Evolutionary conservation across 164 flowering plant genomes (phyloP), one percentile per base, ranked within the genome.

Genomic region (Houttuynia cordata): DNA sequence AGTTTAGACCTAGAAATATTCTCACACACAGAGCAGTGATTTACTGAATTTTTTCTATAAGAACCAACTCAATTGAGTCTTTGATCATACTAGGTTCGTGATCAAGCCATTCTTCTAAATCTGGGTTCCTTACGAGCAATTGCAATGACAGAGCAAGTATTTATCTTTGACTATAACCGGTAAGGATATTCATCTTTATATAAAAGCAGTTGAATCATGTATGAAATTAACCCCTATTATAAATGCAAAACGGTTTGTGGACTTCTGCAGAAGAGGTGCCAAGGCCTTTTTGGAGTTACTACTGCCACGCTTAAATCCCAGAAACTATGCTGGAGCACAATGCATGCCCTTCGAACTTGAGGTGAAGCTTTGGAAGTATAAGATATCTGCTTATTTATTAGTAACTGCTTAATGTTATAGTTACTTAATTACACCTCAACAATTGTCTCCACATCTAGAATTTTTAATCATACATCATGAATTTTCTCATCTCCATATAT

Each of bases 321-420:
- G 75, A 74, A 78, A 74, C 64, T 56, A 62, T 62, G 85, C 74
- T 71, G 98, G 90, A 71, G 91, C 77, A 39, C 88, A 80, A 52
- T 79, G 79, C 53, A 87, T 93, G 96, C 96, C 98, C 56, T 93
- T 89, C 84, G 88, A 80, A 68, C 87, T 93, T 56, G 98, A 93
- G 96, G 98, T 89, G 56, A n/a, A 8, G 14, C 17, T 45, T 45
- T 45, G 14, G 49, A 14, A 45, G 49, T 12, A 17, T 12, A 45
- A 45, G 49, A 45, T 14, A 45, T 45, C 14, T 30, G 37, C 37
- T 30, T 30, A 30, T 30, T 30, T 2, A 30, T 30, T 30, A 30
- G 37, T 2, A 30, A 30, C 37, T 30, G 37, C 4, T 30, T 30
- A 30, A 30, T 30, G 37, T 6, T 30, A 6, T 6, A 30, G 37